Evolutionary conservation across 2,329 filamentous ascomycete species (phyloP).

Genomic region (Trichoderma breve): DNA sequence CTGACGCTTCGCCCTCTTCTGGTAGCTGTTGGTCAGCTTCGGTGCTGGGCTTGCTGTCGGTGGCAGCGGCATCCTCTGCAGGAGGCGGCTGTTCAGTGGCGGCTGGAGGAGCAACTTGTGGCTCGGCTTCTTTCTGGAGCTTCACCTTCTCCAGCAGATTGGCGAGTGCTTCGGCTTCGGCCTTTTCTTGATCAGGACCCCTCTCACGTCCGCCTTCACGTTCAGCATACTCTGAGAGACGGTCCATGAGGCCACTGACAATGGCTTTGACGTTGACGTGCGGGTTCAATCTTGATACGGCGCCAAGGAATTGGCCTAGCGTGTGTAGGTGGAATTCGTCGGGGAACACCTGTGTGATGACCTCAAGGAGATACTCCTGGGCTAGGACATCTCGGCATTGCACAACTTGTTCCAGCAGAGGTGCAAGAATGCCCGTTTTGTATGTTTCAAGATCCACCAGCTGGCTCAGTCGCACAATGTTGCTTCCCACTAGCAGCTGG

Average conservation of each 20-base stretch:
- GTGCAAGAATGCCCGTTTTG: slow-evolving; percentile 83
- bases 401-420: slow-evolving; percentile 92
- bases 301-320: slow-evolving; percentile 89
- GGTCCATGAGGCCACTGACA: slow-evolving; percentile 96
- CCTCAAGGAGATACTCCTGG: slow-evolving; percentile 95
- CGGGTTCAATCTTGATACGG: slow-evolving; percentile 88
- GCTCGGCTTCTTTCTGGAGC: slow-evolving; percentile 57
- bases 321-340: slow-evolving; percentile 98
- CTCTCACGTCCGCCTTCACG: slow-evolving; percentile 74
- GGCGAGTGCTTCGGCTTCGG: slow-evolving; percentile 80
- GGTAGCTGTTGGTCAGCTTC: slow-evolving; percentile 24
- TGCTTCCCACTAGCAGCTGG: slow-evolving; percentile 92
- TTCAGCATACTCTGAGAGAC: slow-evolving; percentile 90
- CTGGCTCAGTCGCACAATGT: slow-evolving; percentile 91
- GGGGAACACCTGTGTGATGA: slow-evolving; percentile 97
- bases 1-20: slow-evolving; percentile 25
- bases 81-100: slow-evolving; percentile 21
- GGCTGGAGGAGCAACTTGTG: slow-evolving; percentile 25
- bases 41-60: slow-evolving; percentile 21
- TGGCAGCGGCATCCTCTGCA: slow-evolving; percentile 34
- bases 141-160: slow-evolving; percentile 75
- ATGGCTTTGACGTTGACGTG: slow-evolving; percentile 98
- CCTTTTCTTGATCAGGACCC: slow-evolving; percentile 68
- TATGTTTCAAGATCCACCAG: slow-evolving; percentile 93
- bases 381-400: slow-evolving; percentile 96